Evolutionary conservation across 257 asterid species (phyloP).

Genomic region (Solanum phureja): DNA sequence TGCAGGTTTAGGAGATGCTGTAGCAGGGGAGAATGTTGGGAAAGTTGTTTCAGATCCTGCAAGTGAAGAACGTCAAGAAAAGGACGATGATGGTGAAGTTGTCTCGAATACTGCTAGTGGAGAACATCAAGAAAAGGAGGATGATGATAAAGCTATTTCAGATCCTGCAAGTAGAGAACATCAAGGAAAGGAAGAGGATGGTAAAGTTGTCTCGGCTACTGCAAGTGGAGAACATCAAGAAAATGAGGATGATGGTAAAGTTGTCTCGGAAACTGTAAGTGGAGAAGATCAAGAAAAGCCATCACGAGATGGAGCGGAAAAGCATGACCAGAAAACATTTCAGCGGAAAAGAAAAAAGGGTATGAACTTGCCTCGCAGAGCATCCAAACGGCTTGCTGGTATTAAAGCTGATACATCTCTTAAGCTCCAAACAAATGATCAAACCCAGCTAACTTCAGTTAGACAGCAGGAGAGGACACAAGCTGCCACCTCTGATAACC

Average conservation of each 20-base stretch:
- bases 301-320: not conserved
- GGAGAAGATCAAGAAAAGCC: slow-evolving; percentile 7
- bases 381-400: slow-evolving; percentile 55
- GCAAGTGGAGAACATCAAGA: slow-evolving; percentile 3
- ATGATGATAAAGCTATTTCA: not conserved
- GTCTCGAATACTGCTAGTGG: no score
- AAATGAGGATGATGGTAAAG: not conserved
- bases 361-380: slow-evolving; percentile 33
- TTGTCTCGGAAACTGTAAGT: not conserved
- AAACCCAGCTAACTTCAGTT: slow-evolving; percentile 12
- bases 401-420: slow-evolving; percentile 26
- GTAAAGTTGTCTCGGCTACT: not conserved
- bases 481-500: slow-evolving; percentile 7
- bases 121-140: slow-evolving; percentile 13
- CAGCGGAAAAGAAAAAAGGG: slow-evolving; percentile 12
- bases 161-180: not conserved
- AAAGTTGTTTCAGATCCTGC: not conserved
- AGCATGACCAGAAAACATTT: not conserved
- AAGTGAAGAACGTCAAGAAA: slow-evolving; percentile 7
- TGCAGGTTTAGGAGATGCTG: not conserved
- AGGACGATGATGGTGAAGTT: not conserved
- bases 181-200: slow-evolving; percentile 5
- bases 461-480: slow-evolving; percentile 6
- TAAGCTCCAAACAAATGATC: slow-evolving; percentile 16
- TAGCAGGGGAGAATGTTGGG: not conserved